Percentiles rank a stretch among this genome's conserved stretches.
Evolutionary conservation across 129 eudicot species (phyloP).

Genomic region (Glebionis coronaria): DNA sequence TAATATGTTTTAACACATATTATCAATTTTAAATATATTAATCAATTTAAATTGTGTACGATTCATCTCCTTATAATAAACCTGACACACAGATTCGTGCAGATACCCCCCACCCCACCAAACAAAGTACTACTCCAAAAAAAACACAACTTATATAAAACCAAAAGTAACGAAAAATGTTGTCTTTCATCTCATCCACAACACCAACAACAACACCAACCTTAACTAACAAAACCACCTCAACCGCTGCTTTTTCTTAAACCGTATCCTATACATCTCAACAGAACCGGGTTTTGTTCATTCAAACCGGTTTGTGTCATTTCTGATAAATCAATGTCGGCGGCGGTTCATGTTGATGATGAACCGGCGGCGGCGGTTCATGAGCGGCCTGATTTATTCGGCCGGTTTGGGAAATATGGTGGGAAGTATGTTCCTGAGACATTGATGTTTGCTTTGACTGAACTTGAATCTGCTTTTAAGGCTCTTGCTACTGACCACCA

Average conservation of each 20-base stretch:
- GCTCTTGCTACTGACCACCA: constrained; percentile 39
- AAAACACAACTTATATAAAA: no score
- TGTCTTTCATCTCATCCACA: constrained; percentile 6
- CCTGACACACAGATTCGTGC: no score
- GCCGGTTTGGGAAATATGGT: constrained; percentile 85
- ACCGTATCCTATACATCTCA: constrained; percentile 11
- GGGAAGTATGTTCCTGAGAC: constrained; percentile 94
- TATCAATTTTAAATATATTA: no score
- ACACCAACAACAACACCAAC: not conserved
- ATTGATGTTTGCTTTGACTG: constrained; percentile 65
- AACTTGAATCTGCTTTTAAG: constrained; percentile 74
- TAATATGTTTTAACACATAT: no score
- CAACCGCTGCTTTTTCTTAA: constrained; percentile 4
- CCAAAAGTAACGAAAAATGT: no score
- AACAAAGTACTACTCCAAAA: no score
- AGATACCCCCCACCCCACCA: no score
- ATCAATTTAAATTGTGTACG: no score
- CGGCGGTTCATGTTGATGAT: constrained; percentile 7
- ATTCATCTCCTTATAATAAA: no score
- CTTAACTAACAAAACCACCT: constrained; percentile 6
- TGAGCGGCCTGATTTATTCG: constrained; percentile 73
- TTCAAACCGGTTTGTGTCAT: constrained; percentile 32
- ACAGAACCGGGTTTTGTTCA: constrained; percentile 18
- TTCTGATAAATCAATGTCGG: constrained; percentile 34
- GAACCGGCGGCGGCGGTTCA: constrained; percentile 18